Evolutionary conservation across 768 basidiomycete genomes (phyloP), one percentile per base, ranked within the genome.

Genomic region (Tylopilus intermedius): DNA sequence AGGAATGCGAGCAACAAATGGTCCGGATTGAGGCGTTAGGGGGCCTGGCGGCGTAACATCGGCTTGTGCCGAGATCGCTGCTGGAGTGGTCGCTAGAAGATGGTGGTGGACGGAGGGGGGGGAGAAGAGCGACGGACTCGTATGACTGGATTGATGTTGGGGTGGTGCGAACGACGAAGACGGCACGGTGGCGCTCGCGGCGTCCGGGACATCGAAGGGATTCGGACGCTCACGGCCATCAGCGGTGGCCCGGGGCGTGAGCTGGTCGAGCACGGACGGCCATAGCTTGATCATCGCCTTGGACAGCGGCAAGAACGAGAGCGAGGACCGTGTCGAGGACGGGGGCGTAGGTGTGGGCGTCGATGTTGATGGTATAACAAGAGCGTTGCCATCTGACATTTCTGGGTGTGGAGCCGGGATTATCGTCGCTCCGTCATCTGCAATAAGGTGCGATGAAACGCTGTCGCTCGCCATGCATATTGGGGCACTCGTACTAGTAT

Each of bases 271-370:
- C 57, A 69, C 67, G 50, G 63, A 64, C 46, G 83, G 79, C 88
- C 88, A 86, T 56, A 88, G 72, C 64, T 81, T 84, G 59, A 89
- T 74, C 82, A 88, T 86, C 50, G 68, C 65, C 57, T 64, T 67
- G 38, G 67, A 65, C 5, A 68, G 48, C 8, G 62, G 54, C 18
- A 58, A 51, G 46, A 56, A 65, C 24, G 67, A 67, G 26, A 56
- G 58, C 46, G 59, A 62, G 35, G 60, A 29, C 15, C 43, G 55
- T 8, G 58, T 49, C n/a, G 64, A 53, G 14, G 57, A 68, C 1
- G 51, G 45, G 2, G 56, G 33, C 3, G 39, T 40, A 1, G 56
- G 51, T 29, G 21, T 55, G 29, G 18, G 50, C n/a, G 47, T 3
- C 41, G 43, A 39, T 46, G 54, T 26, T 53, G 59, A 55, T 58